Evolutionary conservation across 441 rosid species (phyloP), one percentile per base, ranked within the genome.

Genomic region (Theobroma grandiflorum): DNA sequence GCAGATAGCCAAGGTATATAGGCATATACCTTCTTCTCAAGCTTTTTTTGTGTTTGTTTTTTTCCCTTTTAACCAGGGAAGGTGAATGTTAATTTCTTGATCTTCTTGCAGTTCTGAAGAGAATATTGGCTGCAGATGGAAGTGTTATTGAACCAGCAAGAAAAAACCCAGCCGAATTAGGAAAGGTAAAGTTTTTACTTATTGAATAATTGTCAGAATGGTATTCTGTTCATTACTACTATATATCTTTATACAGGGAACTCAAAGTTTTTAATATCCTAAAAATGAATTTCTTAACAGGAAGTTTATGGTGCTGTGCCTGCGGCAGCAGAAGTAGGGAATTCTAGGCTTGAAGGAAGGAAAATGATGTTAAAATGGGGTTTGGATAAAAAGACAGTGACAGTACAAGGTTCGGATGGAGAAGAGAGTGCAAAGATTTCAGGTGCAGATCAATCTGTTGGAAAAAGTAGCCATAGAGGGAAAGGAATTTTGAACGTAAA

Each of bases 361-460:
- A 85, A 84, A 80, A 74, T 82, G 88, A 82, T 55, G 82, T 14
- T 22, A 63, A 78, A 67, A 75, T 74, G 61, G 80, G 67, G 16
- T 12, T 53, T 68, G 33, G 5, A 9, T 11, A 74, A 66, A 63
- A 62, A 78, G 70, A 62, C 16, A 35, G 55, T 49, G 40, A 38
- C 82, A 75, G 76, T 31, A 7, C 80, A 49, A 77, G 67, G 22
- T 45, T 37, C 66, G 14, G 76, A 52, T 11, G 58, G 26, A 66
- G 78, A 59, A 71, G 80, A 84, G 10, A 37, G 37, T 4, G 26
- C 78, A 58, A 61, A 78, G 61, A 78, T 35, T 82, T 79, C 88
- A 79, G 90, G 82, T 83, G 83, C 86, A 72, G 80, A 75, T 57
- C 74, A 65, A 57, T 12, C 47, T 80, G 80, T 40, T 49, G 84